phyloP scores from a whole-genome alignment of 495 filamentous ascomycete species.

The Aspergillus cavernicola region DNA sequence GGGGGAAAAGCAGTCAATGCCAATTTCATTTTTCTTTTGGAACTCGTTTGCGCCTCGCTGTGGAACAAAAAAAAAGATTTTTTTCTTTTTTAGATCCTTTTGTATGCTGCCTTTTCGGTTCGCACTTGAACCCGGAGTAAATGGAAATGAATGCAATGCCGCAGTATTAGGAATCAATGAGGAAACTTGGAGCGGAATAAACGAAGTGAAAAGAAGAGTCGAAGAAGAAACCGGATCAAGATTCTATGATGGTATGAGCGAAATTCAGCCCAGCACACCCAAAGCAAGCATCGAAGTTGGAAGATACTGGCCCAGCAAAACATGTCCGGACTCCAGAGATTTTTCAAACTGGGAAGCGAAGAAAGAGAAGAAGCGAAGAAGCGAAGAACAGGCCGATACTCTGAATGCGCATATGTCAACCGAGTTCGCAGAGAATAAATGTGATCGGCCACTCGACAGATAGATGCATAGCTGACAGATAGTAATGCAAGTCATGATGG shows the following conservation, averaged over 20 bases:
- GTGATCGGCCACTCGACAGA: constrained; percentile 19
- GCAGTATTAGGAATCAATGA: constrained; percentile 20
- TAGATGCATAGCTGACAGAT: constrained; percentile 25
- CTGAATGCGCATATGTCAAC: constrained; percentile 21
- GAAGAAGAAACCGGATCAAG: constrained; percentile 22
- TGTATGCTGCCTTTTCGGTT: constrained; percentile 19
- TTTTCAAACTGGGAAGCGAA: constrained; percentile 26
- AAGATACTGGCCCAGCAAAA: constrained; percentile 36
- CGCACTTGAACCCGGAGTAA: constrained; percentile 16
- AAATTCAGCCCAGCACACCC: constrained; percentile 32
- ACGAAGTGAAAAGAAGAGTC: background rate
- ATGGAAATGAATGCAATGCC: constrained; percentile 17
- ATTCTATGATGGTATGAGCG: constrained; percentile 36
- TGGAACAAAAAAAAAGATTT: constrained; percentile 8
- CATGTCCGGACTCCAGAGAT: constrained; percentile 41
- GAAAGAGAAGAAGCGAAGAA: constrained; percentile 11
- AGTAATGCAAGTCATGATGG: constrained; percentile 27
- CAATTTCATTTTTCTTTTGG: constrained; percentile 13
- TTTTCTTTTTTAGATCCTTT: constrained; percentile 14
- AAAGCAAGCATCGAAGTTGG: constrained; percentile 33
- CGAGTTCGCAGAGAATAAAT: constrained; percentile 17
- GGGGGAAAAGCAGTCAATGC: constrained; percentile 12
- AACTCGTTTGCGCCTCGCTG: constrained; percentile 11
- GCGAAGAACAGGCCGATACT: constrained; percentile 15
- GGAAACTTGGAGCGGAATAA: constrained; percentile 8